Conservation (phyloP, 2,329 filamentous ascomycete species). For the Lachnellula arida region DNA sequence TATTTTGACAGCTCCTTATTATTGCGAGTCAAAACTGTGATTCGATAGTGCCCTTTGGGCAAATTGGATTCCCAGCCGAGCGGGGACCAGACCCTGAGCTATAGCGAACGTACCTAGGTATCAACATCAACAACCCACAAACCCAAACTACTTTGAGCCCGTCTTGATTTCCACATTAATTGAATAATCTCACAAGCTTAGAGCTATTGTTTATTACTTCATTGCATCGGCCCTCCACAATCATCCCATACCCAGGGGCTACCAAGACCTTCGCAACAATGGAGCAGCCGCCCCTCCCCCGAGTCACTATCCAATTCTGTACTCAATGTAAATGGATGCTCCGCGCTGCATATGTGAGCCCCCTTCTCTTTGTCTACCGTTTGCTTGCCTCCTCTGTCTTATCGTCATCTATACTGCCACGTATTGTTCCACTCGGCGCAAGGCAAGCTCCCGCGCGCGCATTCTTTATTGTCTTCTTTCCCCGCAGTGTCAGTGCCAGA, state of each 20-base stretch:
- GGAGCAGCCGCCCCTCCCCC: slow-evolving; percentile 48
- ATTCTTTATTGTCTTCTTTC: background rate
- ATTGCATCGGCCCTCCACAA: slow-evolving; percentile 7
- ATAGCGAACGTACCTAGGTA: background rate
- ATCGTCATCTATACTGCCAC: background rate
- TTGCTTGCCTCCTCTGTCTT: background rate
- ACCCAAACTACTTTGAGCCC: background rate
- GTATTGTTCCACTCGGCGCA: background rate
- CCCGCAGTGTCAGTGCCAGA: slow-evolving; percentile 1
- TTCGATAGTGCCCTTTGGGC: background rate
- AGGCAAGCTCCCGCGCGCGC: background rate
- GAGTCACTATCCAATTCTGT: slow-evolving; percentile 85
- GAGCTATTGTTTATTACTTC: slow-evolving; percentile 6
- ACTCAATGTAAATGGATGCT: slow-evolving; percentile 91
- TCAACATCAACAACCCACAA: background rate
- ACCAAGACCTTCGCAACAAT: background rate
- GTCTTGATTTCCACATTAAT: no score
- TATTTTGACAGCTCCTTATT: background rate
- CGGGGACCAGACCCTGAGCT: background rate
- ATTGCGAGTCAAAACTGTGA: background rate
- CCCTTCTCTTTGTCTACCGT: background rate
- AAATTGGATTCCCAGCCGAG: background rate
- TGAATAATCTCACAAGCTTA: no score
- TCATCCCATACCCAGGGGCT: background rate
- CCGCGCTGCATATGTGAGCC: slow-evolving; percentile 72